These are phyloP conservation scores for Populus euphratica DNA, from an alignment of 345 rosid genomes.

Conservation along the genomic window DNA sequence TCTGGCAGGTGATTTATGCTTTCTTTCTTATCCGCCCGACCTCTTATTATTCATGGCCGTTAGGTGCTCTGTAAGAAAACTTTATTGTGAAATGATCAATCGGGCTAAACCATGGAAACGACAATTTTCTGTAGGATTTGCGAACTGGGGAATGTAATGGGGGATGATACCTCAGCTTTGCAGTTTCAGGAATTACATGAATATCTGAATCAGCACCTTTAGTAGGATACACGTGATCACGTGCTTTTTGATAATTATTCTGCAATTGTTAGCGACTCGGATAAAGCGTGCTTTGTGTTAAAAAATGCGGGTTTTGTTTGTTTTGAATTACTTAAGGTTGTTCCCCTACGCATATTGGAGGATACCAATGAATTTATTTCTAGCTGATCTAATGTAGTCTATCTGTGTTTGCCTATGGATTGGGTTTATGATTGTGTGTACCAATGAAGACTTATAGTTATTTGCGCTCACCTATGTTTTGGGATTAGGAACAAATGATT, in stretches of 20 bases:
- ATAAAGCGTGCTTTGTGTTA: slow-evolving; percentile 19
- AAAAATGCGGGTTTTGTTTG: slow-evolving; percentile 24
- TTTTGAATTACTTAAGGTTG: slow-evolving; percentile 13
- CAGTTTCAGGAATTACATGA: slow-evolving; percentile 29
- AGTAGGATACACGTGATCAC: slow-evolving; percentile 27
- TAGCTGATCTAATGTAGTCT: not conserved
- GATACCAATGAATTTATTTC: slow-evolving; percentile 5
- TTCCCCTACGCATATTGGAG: slow-evolving; percentile 8
- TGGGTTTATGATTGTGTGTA: not conserved
- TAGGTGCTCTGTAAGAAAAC: slow-evolving; percentile 28
- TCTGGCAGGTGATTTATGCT: slow-evolving; percentile 42
- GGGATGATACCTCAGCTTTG: slow-evolving; percentile 29
- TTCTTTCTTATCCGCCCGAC: slow-evolving; percentile 26
- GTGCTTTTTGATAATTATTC: slow-evolving; percentile 17
- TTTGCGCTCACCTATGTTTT: not conserved
- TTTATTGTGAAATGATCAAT: slow-evolving; percentile 27
- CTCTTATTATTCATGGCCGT: slow-evolving; percentile 27
- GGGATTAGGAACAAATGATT: slow-evolving; percentile 5
- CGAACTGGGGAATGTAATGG: slow-evolving; percentile 33
- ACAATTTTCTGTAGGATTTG: slow-evolving; percentile 47
- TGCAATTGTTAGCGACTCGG: slow-evolving; percentile 5
- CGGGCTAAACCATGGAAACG: slow-evolving; percentile 36
- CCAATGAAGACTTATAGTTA: not conserved
- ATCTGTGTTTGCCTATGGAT: not conserved
- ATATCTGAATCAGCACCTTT: slow-evolving; percentile 16